A percentile compares a stretch with the other conserved stretches of the same genome.
These are phyloP conservation scores for Dillenia turbinata DNA, from an alignment of 164 flowering plant species.

Conservation along the genomic window DNA sequence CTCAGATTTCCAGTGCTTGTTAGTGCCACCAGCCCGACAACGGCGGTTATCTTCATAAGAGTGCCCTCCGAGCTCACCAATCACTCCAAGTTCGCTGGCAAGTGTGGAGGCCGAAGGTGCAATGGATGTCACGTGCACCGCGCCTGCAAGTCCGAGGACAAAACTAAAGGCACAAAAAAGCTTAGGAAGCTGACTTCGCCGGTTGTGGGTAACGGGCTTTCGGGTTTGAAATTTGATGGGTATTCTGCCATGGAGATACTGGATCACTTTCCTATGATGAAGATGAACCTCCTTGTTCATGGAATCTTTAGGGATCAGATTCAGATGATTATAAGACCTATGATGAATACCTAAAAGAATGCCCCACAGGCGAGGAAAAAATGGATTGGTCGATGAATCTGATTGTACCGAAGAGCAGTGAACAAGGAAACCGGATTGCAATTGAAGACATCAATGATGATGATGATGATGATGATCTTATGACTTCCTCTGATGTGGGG, in stretches of 20 bases:
- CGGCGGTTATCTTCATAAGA: constrained; percentile 54
- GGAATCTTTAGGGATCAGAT: too few species aligned
- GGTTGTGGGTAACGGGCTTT: constrained; percentile 17
- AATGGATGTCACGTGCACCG: constrained; percentile 43
- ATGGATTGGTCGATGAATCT: neutral
- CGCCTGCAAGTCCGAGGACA: constrained; percentile 42
- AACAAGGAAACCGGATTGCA: constrained; percentile 3
- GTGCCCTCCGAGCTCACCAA: constrained; percentile 65
- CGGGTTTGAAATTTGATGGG: constrained; percentile 32
- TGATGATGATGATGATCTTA: constrained; percentile 24
- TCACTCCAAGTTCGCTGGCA: constrained; percentile 82
- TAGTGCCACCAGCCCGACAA: constrained; percentile 39
- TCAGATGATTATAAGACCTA: too few species aligned
- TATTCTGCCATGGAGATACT: constrained; percentile 33
- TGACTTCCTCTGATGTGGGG: constrained; percentile 36
- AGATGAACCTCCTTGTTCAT: too few species aligned
- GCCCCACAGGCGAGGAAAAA: neutral
- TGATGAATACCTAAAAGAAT: too few species aligned
- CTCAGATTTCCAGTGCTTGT: too few species aligned
- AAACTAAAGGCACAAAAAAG: constrained; percentile 56
- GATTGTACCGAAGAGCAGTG: neutral
- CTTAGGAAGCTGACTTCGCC: constrained; percentile 21
- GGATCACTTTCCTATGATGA: constrained; percentile 18
- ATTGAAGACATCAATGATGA: constrained; percentile 10
- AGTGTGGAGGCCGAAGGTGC: constrained; percentile 42